phyloP scores from a whole-genome alignment of 1,284 basidiomycete species.

The Tilletia caries region DNA sequence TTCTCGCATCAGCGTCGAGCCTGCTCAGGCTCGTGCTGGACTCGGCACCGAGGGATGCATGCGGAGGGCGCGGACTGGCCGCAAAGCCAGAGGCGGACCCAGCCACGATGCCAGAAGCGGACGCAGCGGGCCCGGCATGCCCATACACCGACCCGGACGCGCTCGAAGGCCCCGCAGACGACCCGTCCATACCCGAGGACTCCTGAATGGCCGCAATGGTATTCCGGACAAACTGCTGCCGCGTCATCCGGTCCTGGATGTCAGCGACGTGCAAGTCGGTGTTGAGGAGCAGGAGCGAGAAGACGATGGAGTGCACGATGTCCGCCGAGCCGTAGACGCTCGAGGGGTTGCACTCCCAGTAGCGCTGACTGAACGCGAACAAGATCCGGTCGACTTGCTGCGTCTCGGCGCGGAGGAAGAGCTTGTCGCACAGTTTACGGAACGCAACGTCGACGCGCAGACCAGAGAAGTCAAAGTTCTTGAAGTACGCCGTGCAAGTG shows the following conservation, averaged over 20 bases:
- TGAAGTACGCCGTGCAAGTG: constrained; percentile 75
- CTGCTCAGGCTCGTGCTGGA: constrained; percentile 6
- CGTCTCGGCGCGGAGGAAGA: constrained; percentile 91
- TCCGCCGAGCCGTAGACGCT: constrained; percentile 75
- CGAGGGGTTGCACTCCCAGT: constrained; percentile 82
- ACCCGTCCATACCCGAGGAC: background rate
- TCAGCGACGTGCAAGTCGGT: constrained; percentile 97
- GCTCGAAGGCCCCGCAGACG: background rate
- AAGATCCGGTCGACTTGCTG: constrained; percentile 97
- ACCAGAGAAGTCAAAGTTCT: constrained; percentile 80
- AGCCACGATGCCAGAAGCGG: background rate
- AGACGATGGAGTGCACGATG: constrained; percentile 86
- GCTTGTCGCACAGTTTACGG: constrained; percentile 79
- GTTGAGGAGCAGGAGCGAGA: constrained; percentile 88
- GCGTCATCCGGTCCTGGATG: constrained; percentile 80
- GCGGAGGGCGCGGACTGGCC: background rate
- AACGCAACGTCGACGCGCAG: constrained; percentile 84
- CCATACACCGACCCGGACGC: background rate
- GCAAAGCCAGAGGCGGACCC: too few species aligned
- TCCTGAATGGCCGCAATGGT: constrained; percentile 71
- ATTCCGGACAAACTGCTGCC: constrained; percentile 87
- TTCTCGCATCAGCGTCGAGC: background rate
- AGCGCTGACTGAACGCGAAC: constrained; percentile 80
- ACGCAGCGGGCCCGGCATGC: background rate
- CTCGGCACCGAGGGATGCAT: background rate